Percentiles rank a stretch among this genome's conserved stretches.
Conservation (phyloP, 2,329 filamentous ascomycete genomes). For the Epichloe typhina region DNA sequence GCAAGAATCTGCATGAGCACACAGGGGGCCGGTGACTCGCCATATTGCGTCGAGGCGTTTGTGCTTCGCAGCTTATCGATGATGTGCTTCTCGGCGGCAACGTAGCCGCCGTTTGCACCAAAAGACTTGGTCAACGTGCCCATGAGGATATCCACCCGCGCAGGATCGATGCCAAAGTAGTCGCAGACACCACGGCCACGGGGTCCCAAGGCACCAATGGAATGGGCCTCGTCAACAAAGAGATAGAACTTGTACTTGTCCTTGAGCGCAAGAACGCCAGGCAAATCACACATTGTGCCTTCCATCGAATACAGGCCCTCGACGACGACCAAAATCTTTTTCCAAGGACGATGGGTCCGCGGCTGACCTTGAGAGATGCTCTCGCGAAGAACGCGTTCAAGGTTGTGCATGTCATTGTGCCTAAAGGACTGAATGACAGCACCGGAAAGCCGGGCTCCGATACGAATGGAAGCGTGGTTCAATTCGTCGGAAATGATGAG, state of each 20-base stretch:
- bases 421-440: constrained; percentile 94
- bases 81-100: constrained; percentile 77
- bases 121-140: constrained; percentile 97
- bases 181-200: constrained; percentile 88
- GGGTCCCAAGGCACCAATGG: constrained; percentile 82
- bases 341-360: constrained; percentile 96
- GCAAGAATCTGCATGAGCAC: constrained; percentile 85
- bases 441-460: constrained; percentile 84
- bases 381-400: constrained; percentile 78
- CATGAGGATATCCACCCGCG: constrained; percentile 91
- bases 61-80: constrained; percentile 81
- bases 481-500: constrained; percentile 93
- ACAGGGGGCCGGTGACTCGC: constrained; percentile 76
- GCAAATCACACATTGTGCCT: constrained; percentile 96
- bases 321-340: constrained; percentile 93
- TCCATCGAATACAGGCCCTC: constrained; percentile 99
- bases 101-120: constrained; percentile 92
- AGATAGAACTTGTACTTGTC: constrained; percentile 94
- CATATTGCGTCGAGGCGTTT: constrained; percentile 77
- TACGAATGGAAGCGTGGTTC: constrained; percentile 94
- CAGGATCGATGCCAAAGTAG: constrained; percentile 84
- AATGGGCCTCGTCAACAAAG: constrained; percentile 94
- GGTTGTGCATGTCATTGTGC: constrained; percentile 86
- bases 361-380: constrained; percentile 94
- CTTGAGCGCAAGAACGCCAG: constrained; percentile 74